Base-by-base conservation (phyloP, 169 alveolate species). In the Plasmodium ovale region DNA sequence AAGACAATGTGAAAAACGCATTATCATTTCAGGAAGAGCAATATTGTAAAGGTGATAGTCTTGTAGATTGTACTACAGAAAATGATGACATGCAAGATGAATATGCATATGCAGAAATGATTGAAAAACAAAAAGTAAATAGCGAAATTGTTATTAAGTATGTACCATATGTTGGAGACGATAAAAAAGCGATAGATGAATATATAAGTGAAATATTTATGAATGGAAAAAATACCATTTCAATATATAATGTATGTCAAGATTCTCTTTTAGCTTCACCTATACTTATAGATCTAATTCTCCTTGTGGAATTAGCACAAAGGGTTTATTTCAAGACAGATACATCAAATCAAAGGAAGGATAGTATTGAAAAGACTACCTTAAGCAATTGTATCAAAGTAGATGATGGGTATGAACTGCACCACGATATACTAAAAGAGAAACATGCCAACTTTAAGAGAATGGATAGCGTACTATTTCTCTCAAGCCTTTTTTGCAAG, bases 231-330 rank as follows among this genome's bases (percentile, higher is more conserved):
- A 93, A 96, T 87, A 96, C 97, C 23, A 94, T 96, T 60, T 92
- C 95, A 12, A 74, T 96, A 44, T 96, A 97, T 87, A 95, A 96
- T 85, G 95, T 96, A 14, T 96, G 98, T 89, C 98, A 97, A 89
- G 99, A 97, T 85, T 95, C 98, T 3, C 90, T 97, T 58, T 92
- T 97, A 67, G 98, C 99, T 23, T 97, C 97, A 25, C 98, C 99
- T 35, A 62, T 97, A 25, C 94, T 97, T 53, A 68, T 96, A 44
- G 98, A 97, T 92, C 73, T 97, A 82, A 91, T 96, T 19, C 88
- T 96, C 10, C 77, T 97, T 14, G 93, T 96, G 56, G 99, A 97
- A 79, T 87, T 96, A 16, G 42, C 90, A 9, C 77, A 82, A 37
- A 2, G 90, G 23, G 72, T 82, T 51, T 64, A 49, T 47, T 82